Evolutionary conservation across 2,329 filamentous ascomycete genomes (phyloP).

Genomic region (Pseudogymnoascus sp.): DNA sequence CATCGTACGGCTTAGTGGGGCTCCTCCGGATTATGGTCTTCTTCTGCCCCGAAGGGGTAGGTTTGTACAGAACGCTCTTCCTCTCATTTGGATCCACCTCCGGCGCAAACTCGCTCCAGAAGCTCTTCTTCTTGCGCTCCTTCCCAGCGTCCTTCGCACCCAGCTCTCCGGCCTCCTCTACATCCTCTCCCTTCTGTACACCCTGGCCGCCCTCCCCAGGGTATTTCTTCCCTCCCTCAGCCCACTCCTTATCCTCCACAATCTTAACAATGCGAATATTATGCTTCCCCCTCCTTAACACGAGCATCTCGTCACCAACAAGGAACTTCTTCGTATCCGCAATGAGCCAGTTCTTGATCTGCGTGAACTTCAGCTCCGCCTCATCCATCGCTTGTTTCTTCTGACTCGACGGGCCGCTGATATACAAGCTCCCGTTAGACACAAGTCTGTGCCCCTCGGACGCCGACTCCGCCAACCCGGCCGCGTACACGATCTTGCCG

Average conservation of each 20-base stretch:
- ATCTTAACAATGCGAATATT: slow-evolving; percentile 54
- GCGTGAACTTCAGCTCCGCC: slow-evolving; percentile 50
- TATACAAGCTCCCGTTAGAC: slow-evolving; percentile 46
- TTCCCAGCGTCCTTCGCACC: neutral
- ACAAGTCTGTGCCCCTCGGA: slow-evolving; percentile 53
- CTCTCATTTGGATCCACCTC: slow-evolving; percentile 7
- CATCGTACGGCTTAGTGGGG: neutral
- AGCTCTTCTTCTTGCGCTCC: slow-evolving; percentile 7
- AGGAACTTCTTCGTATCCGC: slow-evolving; percentile 51
- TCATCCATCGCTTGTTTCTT: slow-evolving; percentile 35
- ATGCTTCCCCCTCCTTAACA: slow-evolving; percentile 55
- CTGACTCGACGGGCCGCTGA: slow-evolving; percentile 44
- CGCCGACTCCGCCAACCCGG: slow-evolving; percentile 47
- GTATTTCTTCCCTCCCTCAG: slow-evolving; percentile 40
- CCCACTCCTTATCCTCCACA: slow-evolving; percentile 47
- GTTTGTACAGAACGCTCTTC: slow-evolving; percentile 1
- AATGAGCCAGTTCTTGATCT: slow-evolving; percentile 50
- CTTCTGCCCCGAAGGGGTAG: neutral
- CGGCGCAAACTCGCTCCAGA: slow-evolving; percentile 8
- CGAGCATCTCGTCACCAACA: slow-evolving; percentile 46
- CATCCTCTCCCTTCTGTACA: neutral
- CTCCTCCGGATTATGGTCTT: slow-evolving; percentile 1
- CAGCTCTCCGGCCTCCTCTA: neutral
- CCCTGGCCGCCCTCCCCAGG: slow-evolving; percentile 31
- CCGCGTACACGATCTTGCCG: slow-evolving; percentile 48